Conservation (phyloP, 495 filamentous ascomycete genomes). For the Haplographium delicatum region DNA sequence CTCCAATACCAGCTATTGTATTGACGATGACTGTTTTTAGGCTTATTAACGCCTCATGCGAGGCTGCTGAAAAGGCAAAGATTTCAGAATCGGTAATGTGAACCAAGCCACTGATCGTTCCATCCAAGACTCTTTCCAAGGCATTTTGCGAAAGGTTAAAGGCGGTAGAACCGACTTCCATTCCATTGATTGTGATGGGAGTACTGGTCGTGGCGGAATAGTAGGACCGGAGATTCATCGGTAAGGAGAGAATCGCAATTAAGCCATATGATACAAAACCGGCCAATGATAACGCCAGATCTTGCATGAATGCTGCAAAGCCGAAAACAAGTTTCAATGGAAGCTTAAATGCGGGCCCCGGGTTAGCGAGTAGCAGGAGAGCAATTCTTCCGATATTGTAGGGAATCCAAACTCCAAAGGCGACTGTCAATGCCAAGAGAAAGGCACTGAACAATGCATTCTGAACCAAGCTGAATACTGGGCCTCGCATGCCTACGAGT, state of each 20-base stretch:
- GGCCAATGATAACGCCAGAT: constrained; percentile 35
- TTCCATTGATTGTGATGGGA: too few species aligned
- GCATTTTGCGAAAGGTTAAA: constrained; percentile 16
- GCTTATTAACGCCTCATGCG: constrained; percentile 51
- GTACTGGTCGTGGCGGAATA: neutral
- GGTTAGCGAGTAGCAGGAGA: constrained; percentile 73
- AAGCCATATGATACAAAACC: constrained; percentile 23
- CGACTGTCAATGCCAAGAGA: constrained; percentile 80
- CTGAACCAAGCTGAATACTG: constrained; percentile 81
- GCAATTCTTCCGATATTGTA: constrained; percentile 85
- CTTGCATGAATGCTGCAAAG: constrained; percentile 61
- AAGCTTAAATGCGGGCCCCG: constrained; percentile 62
- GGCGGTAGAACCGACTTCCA: neutral
- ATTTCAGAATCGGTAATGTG: constrained; percentile 44
- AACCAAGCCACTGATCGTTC: constrained; percentile 9
- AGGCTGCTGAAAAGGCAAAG: constrained; percentile 54
- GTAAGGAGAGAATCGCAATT: constrained; percentile 7
- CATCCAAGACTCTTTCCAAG: constrained; percentile 15
- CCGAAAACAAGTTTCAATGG: constrained; percentile 65
- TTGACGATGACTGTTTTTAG: constrained; percentile 39
- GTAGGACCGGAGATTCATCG: constrained; percentile 9
- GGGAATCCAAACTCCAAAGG: constrained; percentile 79
- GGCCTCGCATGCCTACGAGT: constrained; percentile 92
- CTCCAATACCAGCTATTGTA: constrained; percentile 27
- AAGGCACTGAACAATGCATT: constrained; percentile 92